Base-by-base conservation (phyloP, 202 grass and related monocot genomes). In the Miscanthus sacchariflorus region DNA sequence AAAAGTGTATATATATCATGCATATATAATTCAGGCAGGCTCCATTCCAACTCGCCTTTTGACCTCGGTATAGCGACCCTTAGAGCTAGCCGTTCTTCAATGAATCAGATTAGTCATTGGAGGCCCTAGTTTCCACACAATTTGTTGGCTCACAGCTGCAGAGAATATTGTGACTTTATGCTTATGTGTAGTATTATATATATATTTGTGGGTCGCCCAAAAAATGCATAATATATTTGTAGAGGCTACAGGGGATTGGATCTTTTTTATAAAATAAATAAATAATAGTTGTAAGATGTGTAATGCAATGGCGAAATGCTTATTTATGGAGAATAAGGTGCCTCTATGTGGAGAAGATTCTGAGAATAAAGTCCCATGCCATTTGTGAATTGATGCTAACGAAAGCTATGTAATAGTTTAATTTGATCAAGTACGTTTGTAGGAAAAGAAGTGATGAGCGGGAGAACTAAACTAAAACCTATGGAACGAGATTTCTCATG, bases 151-250 rank as follows among this genome's bases (percentile, higher is more conserved):
- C 87, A 86, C 74, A 79, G 54, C 83, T 48, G 56, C 38, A 61
- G 72, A 30, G 87, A 89, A 89, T 86, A 89, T 87, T 74, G 67
- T 5, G 68, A 75, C 87, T 89, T 83, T 92, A 89, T 89, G 58
- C 79, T 65, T 69, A 13, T 86, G 83, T 33, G 56, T 27, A 61
- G 27, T 83, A 73, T 58, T 65, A 35, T 35, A 35, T 35, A 35
- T 61, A 74, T 81, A 64, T 35, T 39, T 46, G 4, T 52, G 45
- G 48, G 72, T 70, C 30, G 5, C 19, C 27, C 42, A 0, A 66
- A 68, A 48, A 77, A 79, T 8, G 21, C 19, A n/a, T 65, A 12
- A 25, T 49, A 48, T 88, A 71, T 72, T 72, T 64, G 65, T 64
- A 78, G 63, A 70, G 35, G 23, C 17, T 46, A 40, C 80, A 80